Evolutionary conservation across 805 yeast genomes (phyloP).

Genomic region (Tetrapisispora phaffii): DNA sequence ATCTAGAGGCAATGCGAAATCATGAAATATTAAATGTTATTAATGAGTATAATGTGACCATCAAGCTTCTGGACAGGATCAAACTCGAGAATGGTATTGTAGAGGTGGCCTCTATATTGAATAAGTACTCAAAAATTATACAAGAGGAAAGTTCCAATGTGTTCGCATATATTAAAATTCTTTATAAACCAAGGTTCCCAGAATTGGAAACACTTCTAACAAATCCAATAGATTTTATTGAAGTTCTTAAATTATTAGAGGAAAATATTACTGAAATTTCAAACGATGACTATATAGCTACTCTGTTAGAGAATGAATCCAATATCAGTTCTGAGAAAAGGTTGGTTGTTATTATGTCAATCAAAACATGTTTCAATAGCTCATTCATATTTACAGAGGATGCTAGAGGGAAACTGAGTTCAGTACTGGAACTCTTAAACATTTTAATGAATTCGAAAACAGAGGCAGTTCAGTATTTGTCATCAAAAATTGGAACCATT

Average conservation of each 20-base stretch:
- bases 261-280: conserved; percentile 30
- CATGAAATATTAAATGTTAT: neutral
- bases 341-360: conserved; percentile 66
- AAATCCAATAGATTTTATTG: conserved; percentile 53
- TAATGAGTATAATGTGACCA: neutral
- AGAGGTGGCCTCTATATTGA: conserved; percentile 39
- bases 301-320: conserved; percentile 24
- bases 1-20: neutral
- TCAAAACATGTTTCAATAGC: conserved; percentile 37
- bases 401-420: conserved; percentile 32
- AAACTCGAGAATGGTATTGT: neutral
- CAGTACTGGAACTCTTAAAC: conserved; percentile 35
- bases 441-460: conserved; percentile 36
- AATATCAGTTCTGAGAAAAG: conserved; percentile 54
- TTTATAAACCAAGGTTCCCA: conserved; percentile 55
- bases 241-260: conserved; percentile 41
- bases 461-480: conserved; percentile 43
- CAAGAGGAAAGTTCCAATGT: conserved; percentile 43
- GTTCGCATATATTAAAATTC: conserved; percentile 39
- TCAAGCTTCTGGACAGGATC: neutral
- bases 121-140: conserved; percentile 45
- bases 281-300: conserved; percentile 11
- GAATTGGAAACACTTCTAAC: conserved; percentile 58
- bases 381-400: conserved; percentile 23
- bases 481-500: conserved; percentile 43